These are phyloP conservation scores for Lactifluus echinatus DNA, from an alignment of 768 basidiomycete species.

Conservation along the genomic window DNA sequence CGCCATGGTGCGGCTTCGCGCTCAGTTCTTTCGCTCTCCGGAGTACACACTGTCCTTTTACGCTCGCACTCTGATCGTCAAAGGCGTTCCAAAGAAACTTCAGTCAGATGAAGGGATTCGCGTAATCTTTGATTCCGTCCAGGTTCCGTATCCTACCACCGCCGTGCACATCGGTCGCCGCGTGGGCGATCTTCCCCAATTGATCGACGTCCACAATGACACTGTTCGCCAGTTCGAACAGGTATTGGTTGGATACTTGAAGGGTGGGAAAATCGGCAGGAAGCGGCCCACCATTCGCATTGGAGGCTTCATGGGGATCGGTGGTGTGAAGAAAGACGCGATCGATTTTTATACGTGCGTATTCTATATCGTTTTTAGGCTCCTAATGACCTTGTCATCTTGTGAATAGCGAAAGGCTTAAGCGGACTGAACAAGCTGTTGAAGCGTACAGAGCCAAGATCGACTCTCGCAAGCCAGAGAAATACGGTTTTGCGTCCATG, in stretches of 20 bases:
- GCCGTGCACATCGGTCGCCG: conserved; percentile 83
- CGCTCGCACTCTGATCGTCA: conserved; percentile 82
- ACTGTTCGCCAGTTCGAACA: conserved; percentile 92
- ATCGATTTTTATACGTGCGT: conserved; percentile 89
- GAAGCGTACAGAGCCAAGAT: conserved; percentile 66
- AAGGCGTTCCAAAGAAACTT: conserved; percentile 66
- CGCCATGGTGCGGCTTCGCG: conserved; percentile 69
- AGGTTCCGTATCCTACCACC: conserved; percentile 82
- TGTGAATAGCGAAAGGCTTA: conserved; percentile 33
- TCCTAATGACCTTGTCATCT: not conserved
- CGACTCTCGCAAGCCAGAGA: conserved; percentile 71
- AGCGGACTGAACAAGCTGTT: conserved; percentile 63
- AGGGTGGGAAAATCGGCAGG: conserved; percentile 67
- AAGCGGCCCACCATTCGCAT: conserved; percentile 75
- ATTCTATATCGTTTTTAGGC: not conserved
- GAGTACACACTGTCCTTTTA: conserved; percentile 89
- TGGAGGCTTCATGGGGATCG: conserved; percentile 75
- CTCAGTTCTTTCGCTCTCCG: conserved; percentile 82
- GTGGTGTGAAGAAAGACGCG: conserved; percentile 80
- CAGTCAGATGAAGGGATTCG: conserved; percentile 82
- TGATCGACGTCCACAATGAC: conserved; percentile 87
- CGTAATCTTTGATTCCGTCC: conserved; percentile 59
- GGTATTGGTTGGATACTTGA: conserved; percentile 84
- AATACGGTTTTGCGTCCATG: conserved; percentile 89
- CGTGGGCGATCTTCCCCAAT: conserved; percentile 80